Evolutionary conservation across 169 alveolate species (phyloP).

Genomic region (Plasmodium sp.): DNA sequence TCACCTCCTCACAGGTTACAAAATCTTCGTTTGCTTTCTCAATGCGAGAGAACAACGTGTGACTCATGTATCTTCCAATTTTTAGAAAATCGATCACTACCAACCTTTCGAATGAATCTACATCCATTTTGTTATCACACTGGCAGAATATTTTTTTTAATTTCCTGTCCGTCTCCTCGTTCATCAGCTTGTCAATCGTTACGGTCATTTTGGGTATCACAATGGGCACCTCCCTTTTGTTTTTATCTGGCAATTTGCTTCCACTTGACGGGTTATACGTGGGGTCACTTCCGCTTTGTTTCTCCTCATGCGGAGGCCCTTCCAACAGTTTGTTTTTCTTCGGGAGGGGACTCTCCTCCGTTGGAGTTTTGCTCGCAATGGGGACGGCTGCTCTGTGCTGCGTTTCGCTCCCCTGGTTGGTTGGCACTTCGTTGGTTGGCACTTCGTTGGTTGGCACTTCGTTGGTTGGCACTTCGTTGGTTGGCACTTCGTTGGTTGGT

Average conservation of each 20-base stretch:
- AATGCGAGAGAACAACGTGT: slow-evolving; percentile 37
- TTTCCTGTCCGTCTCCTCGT: slow-evolving; percentile 44
- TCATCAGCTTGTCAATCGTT: slow-evolving; percentile 6
- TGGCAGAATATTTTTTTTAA: slow-evolving; percentile 29
- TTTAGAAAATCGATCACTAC: slow-evolving; percentile 60
- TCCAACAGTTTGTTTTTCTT: not conserved
- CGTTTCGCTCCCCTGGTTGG: not conserved
- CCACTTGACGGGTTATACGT: not conserved
- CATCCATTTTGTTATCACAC: slow-evolving; percentile 55
- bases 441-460: too few species aligned
- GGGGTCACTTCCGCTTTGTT: not conserved
- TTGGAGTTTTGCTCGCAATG: not conserved
- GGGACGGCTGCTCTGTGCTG: not conserved
- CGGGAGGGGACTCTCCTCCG: not conserved
- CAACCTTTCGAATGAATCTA: slow-evolving; percentile 26
- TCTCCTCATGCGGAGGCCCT: not conserved
- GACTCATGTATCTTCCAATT: slow-evolving; percentile 75
- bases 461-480: too few species aligned
- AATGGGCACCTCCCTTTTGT: not conserved
- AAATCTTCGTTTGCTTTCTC: slow-evolving; percentile 14
- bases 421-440: too few species aligned
- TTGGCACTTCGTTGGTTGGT: not conserved
- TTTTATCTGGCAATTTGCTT: not conserved
- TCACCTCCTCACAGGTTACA: slow-evolving; percentile 33
- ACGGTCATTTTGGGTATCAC: slow-evolving; percentile 35